phyloP scores from a whole-genome alignment of 2,329 filamentous ascomycete species.

The Boeremia exigua region DNA sequence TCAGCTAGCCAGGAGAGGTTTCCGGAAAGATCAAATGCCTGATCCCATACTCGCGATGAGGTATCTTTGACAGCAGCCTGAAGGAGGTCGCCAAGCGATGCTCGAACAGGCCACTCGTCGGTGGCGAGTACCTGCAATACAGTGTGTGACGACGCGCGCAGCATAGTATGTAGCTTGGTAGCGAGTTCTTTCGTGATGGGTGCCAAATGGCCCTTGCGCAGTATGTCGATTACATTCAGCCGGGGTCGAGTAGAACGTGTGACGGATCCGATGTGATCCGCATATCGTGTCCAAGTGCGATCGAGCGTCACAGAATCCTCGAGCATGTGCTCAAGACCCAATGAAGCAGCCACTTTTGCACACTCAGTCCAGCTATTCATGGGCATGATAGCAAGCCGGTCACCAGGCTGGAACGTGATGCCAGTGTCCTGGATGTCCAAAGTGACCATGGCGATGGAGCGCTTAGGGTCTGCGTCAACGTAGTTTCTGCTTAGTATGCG shows the following conservation, averaged over 20 bases:
- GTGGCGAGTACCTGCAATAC: slow-evolving; percentile 32
- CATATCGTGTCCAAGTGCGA: slow-evolving; percentile 54
- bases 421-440: slow-evolving; percentile 61
- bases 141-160: slow-evolving; percentile 30
- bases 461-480: slow-evolving; percentile 55
- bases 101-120: slow-evolving; percentile 34
- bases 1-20: slow-evolving; percentile 29
- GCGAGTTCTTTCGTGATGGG: slow-evolving; percentile 33
- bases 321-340: slow-evolving; percentile 57
- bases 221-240: slow-evolving; percentile 29
- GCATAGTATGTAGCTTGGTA: slow-evolving; percentile 31
- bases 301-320: slow-evolving; percentile 51
- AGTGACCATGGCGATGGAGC: slow-evolving; percentile 58
- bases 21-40: slow-evolving; percentile 30
- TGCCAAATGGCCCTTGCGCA: slow-evolving; percentile 32
- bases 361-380: slow-evolving; percentile 63
- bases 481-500: slow-evolving; percentile 54
- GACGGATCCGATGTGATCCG: slow-evolving; percentile 24
- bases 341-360: slow-evolving; percentile 60
- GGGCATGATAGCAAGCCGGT: slow-evolving; percentile 62
- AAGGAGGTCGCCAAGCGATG: slow-evolving; percentile 30
- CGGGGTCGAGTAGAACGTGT: slow-evolving; percentile 18
- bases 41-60: slow-evolving; percentile 30
- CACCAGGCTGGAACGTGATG: slow-evolving; percentile 61
- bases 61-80: slow-evolving; percentile 34